Percentiles rank a stretch among this genome's conserved stretches.
Evolutionary conservation across 371 early-diverging fungal species (phyloP).

Genomic region (Cokeromyces recurvatus): DNA sequence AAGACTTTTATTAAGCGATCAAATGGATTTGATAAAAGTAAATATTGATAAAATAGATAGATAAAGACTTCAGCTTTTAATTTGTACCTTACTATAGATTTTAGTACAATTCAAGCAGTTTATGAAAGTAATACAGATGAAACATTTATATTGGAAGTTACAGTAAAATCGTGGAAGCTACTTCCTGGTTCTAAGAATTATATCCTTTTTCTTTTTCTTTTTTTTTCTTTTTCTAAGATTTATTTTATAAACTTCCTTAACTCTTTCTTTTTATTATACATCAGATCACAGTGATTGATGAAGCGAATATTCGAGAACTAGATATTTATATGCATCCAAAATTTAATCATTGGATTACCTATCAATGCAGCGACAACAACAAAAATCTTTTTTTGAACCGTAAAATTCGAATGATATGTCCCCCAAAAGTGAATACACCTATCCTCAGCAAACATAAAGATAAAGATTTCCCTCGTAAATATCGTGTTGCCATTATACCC

Average conservation of each 20-base stretch:
- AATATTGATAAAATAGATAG: background rate
- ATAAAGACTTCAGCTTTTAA: background rate
- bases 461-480: constrained; percentile 2
- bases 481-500: constrained; percentile 22
- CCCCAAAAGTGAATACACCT: constrained; percentile 18
- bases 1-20: constrained; percentile 15
- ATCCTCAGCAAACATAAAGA: constrained; percentile 9
- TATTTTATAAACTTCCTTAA: background rate
- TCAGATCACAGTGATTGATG: constrained; percentile 18
- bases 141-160: constrained; percentile 10
- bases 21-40: constrained; percentile 17
- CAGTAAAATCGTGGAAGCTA: constrained; percentile 1
- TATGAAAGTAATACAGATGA: constrained; percentile 11
- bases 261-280: constrained; percentile 5
- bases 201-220: constrained; percentile 9
- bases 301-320: constrained; percentile 6
- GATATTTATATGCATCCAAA: constrained; percentile 27
- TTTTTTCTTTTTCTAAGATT: background rate
- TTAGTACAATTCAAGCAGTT: constrained; percentile 17
- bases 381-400: constrained; percentile 4
- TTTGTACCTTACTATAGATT: constrained; percentile 2
- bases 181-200: constrained; percentile 6
- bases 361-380: background rate
- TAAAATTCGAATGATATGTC: constrained; percentile 23
- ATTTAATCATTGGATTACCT: constrained; percentile 17